These are phyloP conservation scores for Endoconidiophora laricicola DNA, from an alignment of 2,329 filamentous ascomycete genomes.

Conservation along the genomic window DNA sequence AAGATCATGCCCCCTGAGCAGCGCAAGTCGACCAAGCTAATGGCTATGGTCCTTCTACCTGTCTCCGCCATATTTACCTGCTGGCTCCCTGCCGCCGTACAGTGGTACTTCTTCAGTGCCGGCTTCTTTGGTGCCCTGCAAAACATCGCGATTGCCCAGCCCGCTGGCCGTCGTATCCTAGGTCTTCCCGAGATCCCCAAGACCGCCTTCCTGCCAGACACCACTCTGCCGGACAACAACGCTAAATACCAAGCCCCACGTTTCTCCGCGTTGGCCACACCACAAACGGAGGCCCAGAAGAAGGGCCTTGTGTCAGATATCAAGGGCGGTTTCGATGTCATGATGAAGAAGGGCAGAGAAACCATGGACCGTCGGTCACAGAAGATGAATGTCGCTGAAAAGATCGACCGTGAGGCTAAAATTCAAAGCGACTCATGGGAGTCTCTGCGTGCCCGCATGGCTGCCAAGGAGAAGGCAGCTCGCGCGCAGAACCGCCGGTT, in stretches of 20 bases:
- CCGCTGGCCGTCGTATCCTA: slow-evolving; percentile 23
- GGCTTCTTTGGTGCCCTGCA: slow-evolving; percentile 20
- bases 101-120: slow-evolving; percentile 31
- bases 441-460: slow-evolving; percentile 16
- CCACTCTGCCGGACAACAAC: slow-evolving; percentile 1
- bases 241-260: slow-evolving; percentile 23
- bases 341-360: slow-evolving; percentile 21
- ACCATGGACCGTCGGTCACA: slow-evolving; percentile 21
- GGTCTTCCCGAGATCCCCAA: slow-evolving; percentile 21
- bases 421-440: slow-evolving; percentile 18
- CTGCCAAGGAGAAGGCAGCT: slow-evolving; percentile 25
- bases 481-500: slow-evolving; percentile 16
- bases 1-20: slow-evolving; percentile 21
- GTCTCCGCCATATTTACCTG: slow-evolving; percentile 28
- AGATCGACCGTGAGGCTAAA: slow-evolving; percentile 22
- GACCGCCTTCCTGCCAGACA: slow-evolving; percentile 12
- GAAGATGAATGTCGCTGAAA: slow-evolving; percentile 21
- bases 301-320: slow-evolving; percentile 21
- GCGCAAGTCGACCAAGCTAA: slow-evolving; percentile 24
- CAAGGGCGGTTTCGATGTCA: slow-evolving; percentile 23
- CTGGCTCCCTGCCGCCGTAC: slow-evolving; percentile 31
- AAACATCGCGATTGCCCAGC: slow-evolving; percentile 24
- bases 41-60: slow-evolving; percentile 28
- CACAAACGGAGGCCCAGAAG: slow-evolving; percentile 13
- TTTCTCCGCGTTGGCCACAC: neutral